Evolutionary conservation across 495 filamentous ascomycete genomes (phyloP).

Genomic region (Neurospora pannonica): DNA sequence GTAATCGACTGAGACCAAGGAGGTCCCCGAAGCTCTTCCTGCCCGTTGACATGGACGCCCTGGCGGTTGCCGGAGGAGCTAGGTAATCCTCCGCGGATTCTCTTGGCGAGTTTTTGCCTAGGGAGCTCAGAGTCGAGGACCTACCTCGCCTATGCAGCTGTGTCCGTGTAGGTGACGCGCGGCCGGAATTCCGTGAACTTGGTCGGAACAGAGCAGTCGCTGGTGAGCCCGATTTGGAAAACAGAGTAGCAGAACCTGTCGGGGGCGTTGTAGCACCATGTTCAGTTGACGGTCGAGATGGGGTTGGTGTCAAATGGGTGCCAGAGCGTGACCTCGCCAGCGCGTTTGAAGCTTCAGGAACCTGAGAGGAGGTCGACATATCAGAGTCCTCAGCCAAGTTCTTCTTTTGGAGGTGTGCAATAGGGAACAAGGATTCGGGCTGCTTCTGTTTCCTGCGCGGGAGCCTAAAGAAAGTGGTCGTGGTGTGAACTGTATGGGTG

Average conservation of each 20-base stretch:
- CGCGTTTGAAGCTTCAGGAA: conserved; percentile 10
- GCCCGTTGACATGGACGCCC: conserved; percentile 76
- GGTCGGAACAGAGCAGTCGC: conserved; percentile 51
- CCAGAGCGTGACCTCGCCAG: conserved; percentile 10
- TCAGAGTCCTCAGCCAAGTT: conserved; percentile 31
- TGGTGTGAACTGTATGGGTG: conserved; percentile 51
- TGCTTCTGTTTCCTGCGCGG: conserved; percentile 68
- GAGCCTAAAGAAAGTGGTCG: conserved; percentile 70
- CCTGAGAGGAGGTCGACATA: conserved; percentile 22
- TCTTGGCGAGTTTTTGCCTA: conserved; percentile 40
- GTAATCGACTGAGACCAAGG: conserved; percentile 63
- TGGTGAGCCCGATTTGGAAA: conserved; percentile 32
- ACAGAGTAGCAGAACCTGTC: conserved; percentile 16
- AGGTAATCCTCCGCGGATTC: conserved; percentile 48
- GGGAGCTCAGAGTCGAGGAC: conserved; percentile 85
- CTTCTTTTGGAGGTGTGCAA: conserved; percentile 67
- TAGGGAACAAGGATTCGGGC: conserved; percentile 67
- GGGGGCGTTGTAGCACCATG: conserved; percentile 29
- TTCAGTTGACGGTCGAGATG: conserved; percentile 43
- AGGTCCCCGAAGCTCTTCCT: conserved; percentile 86
- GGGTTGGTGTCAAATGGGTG: conserved; percentile 30
- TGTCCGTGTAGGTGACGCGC: conserved; percentile 58
- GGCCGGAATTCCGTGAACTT: conserved; percentile 57
- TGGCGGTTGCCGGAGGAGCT: conserved; percentile 41
- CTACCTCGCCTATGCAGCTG: conserved; percentile 53